Base-by-base conservation (phyloP, 257 asterid genomes). In the Apocynum venetum region DNA sequence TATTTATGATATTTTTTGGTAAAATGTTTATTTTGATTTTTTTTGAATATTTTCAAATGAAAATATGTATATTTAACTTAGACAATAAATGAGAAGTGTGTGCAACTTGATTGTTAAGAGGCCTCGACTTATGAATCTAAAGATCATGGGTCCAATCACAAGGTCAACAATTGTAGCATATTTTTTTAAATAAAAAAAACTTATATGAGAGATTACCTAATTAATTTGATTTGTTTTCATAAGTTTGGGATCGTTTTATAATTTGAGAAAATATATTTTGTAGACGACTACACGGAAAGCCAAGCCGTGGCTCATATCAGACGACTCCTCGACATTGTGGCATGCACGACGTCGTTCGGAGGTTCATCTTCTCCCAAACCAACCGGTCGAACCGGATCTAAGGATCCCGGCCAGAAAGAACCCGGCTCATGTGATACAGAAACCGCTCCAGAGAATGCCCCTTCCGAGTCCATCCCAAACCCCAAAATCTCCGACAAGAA, bases 221-320 rank as follows among this genome's bases (percentile, higher is more conserved):
- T 25, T 25, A 25, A 25, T 25, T 25, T 25, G 31, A 25, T 25
- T 25, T 25, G 31, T 25, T 25, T 25, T 31, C 41, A 19, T 0
- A 38, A 78, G 36, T 31, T 71, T 25, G 36, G 73, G 77, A 67
- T 2, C 13, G 12, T 72, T 36, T 7, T 47, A 1, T 70, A 60
- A 78, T 36, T 19, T 40, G 2, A 2, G 19, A 40, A 68, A 68
- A 43, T 13, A 11, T 17, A 4, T 52, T 71, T 15, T 63, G 47
- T 43, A 78, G 98, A 89, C 87, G 93, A 91, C 71, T 93, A 91
- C 88, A 87, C 89, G 70, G 97, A 93, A 83, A 81, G 66, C 20
- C 87, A 88, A 83, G 86, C 93, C 12, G 93, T 90, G 83, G 85
- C 81, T 14, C 97, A 91, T 85, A 83, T 90, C 25, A 73, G 97